phyloP scores from a whole-genome alignment of 352 stramenopile species.

The Phytophthora tentaculata region DNA sequence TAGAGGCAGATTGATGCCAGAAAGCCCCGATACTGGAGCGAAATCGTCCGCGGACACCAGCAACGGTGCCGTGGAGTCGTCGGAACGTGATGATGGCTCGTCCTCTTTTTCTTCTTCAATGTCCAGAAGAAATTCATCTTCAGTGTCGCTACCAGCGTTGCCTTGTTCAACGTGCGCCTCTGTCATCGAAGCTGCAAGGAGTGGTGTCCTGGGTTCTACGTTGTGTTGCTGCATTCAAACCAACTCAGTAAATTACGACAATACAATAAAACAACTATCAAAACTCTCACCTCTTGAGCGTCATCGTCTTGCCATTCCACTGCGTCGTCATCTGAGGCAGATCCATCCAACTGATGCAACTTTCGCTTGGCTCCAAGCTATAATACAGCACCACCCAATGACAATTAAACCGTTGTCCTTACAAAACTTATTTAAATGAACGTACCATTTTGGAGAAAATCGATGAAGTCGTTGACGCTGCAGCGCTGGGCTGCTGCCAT shows the following conservation, averaged over 20 bases:
- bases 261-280: background rate
- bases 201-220: background rate
- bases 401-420: background rate
- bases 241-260: background rate
- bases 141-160: conserved; percentile 1
- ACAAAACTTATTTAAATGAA: background rate
- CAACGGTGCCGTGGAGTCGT: conserved; percentile 2
- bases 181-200: conserved; percentile 1
- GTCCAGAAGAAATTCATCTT: background rate
- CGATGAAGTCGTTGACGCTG: conserved; percentile 25
- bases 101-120: conserved; percentile 13
- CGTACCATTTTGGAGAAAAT: conserved; percentile 49
- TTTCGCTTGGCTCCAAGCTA: conserved; percentile 47
- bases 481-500: conserved; percentile 21
- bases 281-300: conserved; percentile 15
- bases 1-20: conserved; percentile 47
- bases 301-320: conserved; percentile 20
- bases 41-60: conserved; percentile 38
- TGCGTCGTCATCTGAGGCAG: conserved; percentile 25
- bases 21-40: conserved; percentile 43
- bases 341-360: conserved; percentile 44
- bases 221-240: conserved; percentile 9
- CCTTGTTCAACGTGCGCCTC: conserved; percentile 2
- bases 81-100: background rate
- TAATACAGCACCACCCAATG: conserved; percentile 1